Evolutionary conservation across 2,329 filamentous ascomycete species (phyloP).

Genomic region (Penicillium aurantiogriseum): DNA sequence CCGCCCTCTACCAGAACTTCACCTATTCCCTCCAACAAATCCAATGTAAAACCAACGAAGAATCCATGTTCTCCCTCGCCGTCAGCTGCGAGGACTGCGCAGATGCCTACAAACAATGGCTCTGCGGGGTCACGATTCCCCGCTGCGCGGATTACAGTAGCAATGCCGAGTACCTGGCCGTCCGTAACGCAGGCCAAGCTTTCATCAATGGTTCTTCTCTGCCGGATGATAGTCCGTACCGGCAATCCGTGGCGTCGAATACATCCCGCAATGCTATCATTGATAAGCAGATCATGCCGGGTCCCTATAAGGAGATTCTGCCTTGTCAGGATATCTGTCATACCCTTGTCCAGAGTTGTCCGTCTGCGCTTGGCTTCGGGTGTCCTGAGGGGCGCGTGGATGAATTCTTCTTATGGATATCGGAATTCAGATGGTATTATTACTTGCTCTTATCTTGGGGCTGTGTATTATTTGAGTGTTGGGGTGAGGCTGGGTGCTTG

Average conservation of each 20-base stretch:
- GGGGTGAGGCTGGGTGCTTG: slow-evolving; percentile 23
- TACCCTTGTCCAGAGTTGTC: slow-evolving; percentile 79
- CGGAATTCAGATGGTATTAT: slow-evolving; percentile 40
- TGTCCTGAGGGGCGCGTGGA: slow-evolving; percentile 61
- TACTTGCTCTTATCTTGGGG: slow-evolving; percentile 63
- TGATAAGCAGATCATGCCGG: slow-evolving; percentile 69
- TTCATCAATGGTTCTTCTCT: slow-evolving; percentile 69
- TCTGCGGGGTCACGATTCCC: slow-evolving; percentile 89
- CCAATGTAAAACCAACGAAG: slow-evolving; percentile 73
- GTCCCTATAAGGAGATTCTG: slow-evolving; percentile 89
- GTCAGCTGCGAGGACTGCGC: slow-evolving; percentile 74
- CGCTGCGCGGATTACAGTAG: slow-evolving; percentile 82
- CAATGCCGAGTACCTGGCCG: slow-evolving; percentile 55
- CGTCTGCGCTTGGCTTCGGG: slow-evolving; percentile 68
- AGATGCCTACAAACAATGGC: slow-evolving; percentile 84
- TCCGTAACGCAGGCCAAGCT: slow-evolving; percentile 67
- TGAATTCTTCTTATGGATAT: slow-evolving; percentile 54
- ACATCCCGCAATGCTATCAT: slow-evolving; percentile 70
- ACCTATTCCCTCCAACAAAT: slow-evolving; percentile 78
- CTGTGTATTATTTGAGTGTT: slow-evolving; percentile 52
- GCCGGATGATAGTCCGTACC: slow-evolving; percentile 36
- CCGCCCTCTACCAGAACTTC: slow-evolving; percentile 71
- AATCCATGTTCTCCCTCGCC: slow-evolving; percentile 77
- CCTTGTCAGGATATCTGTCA: slow-evolving; percentile 89
- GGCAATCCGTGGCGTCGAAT: slow-evolving; percentile 47